Base-by-base conservation (phyloP, 73 alveolate genomes). In the Effrenium voratum region DNA sequence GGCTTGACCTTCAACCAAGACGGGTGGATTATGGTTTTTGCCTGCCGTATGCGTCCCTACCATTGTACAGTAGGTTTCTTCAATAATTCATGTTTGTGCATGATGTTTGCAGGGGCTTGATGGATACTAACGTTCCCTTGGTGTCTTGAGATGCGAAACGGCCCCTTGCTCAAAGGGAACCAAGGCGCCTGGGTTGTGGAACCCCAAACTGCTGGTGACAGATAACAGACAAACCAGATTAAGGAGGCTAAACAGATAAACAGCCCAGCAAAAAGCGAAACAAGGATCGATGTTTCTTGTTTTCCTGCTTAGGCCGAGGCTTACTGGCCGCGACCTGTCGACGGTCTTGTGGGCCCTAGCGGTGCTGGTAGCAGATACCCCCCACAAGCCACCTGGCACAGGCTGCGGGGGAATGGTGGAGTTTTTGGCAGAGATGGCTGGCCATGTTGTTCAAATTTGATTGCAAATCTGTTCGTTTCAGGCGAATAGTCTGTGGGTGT, bases 331-430 rank as follows among this genome's bases (percentile, higher is more conserved):
- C 12, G 94, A 85, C 38, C 36, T 85, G 60, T 68, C 94, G 63
- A 85, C 94, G 22, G 44, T 47, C 60, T 44, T 85, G 40, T 85
- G 94, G 94, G 94, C 94, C 60, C 8, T 57, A 81, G 94, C 94
- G 46, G 94, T 85, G n/a, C 63, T 85, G 81, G 94, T 85, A 50
- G 94, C 94, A 28, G 94, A 85, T n/a, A 63, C 94, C 41, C 81
- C 81, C 1, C 81, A 52, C 49, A 59, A 81, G 94, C 60, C 41
- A 38, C 46, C 8, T 19, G 63, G 63, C 19, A 12, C 63, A 19
- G 63, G 8, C 63, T n/a, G n/a, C n/a, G n/a, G n/a, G n/a, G n/a
- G n/a, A n/a, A n/a, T n/a, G n/a, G n/a, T n/a, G n/a, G n/a, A n/a
- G n/a, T n/a, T n/a, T n/a, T n/a, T n/a, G n/a, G n/a, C n/a, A n/a